These are phyloP conservation scores for Tetrahymena malaccensis DNA, from an alignment of 73 alveolate species.

Conservation along the genomic window DNA sequence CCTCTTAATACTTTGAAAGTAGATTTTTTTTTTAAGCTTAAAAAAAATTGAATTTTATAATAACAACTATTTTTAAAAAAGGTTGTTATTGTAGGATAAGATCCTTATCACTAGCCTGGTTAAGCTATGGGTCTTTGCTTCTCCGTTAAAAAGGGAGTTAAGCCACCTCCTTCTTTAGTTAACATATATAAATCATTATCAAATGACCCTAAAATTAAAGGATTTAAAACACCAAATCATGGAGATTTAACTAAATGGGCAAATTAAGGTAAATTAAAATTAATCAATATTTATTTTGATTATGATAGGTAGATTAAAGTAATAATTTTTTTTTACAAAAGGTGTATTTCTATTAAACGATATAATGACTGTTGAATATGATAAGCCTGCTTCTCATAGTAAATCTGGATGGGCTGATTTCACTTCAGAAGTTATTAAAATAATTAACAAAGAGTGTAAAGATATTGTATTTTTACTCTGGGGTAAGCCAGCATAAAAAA, in stretches of 20 bases:
- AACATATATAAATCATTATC: conserved; percentile 82
- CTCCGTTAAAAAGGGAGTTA: conserved; percentile 71
- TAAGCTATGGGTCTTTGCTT: conserved; percentile 97
- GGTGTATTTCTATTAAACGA: conserved; percentile 88
- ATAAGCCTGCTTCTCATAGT: conserved; percentile 78
- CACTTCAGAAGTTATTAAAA: conserved; percentile 73
- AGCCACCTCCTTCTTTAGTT: conserved; percentile 79
- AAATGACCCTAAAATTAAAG: conserved; percentile 71
- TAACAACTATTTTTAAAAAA: conserved; percentile 32
- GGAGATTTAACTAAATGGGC: conserved; percentile 96
- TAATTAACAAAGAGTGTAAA: conserved; percentile 60
- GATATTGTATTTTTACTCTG: conserved; percentile 86
- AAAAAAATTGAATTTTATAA: background rate
- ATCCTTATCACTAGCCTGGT: conserved; percentile 86
- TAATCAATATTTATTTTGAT: no score
- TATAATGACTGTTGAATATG: conserved; percentile 77
- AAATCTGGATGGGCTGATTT: conserved; percentile 90
- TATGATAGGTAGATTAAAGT: background rate
- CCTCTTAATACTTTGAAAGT: conserved; percentile 34
- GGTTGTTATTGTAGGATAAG: conserved; percentile 90
- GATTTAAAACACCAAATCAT: conserved; percentile 57
- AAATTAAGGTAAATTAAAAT: conserved; percentile 42
- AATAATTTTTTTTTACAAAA: background rate
- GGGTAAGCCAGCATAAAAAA: conserved; percentile 90
- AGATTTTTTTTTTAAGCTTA: background rate